Percentiles rank a stretch among this genome's conserved stretches.
Conservation (phyloP, 768 basidiomycete species). For the Clitopilus passeckerianus region DNA sequence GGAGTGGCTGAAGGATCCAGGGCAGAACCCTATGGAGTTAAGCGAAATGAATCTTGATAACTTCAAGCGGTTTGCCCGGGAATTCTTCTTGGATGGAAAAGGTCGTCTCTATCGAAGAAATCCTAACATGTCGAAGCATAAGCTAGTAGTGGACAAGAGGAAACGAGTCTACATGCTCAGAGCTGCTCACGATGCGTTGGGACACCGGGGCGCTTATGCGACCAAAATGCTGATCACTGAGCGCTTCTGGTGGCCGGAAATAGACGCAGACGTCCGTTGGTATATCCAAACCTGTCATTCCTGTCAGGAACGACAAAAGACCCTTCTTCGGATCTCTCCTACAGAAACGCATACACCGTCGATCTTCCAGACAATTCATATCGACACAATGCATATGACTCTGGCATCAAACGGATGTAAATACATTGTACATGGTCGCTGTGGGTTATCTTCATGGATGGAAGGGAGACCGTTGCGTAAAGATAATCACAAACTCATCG, state of each 20-base stretch:
- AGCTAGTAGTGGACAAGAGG: background rate
- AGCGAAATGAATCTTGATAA: background rate
- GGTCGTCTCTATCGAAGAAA: background rate
- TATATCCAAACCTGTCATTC: constrained; percentile 28
- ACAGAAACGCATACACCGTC: constrained; percentile 14
- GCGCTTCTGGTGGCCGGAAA: constrained; percentile 23
- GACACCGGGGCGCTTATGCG: constrained; percentile 17
- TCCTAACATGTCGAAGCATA: background rate
- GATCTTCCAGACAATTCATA: constrained; percentile 24
- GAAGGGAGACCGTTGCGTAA: background rate
- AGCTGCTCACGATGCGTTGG: constrained; percentile 6
- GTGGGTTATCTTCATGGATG: background rate
- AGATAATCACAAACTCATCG: background rate
- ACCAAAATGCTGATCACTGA: constrained; percentile 1
- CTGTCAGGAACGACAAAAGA: constrained; percentile 24
- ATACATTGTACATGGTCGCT: background rate
- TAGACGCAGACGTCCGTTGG: constrained; percentile 22
- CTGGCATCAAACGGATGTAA: background rate
- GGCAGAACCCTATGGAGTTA: background rate
- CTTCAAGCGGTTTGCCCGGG: background rate
- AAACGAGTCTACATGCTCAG: background rate
- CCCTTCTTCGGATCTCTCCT: constrained; percentile 18
- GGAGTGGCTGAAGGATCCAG: background rate
- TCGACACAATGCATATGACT: constrained; percentile 33
- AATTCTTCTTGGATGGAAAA: background rate